Conservation (phyloP, 2,329 filamentous ascomycete genomes). For the Colletotrichum karsti region DNA sequence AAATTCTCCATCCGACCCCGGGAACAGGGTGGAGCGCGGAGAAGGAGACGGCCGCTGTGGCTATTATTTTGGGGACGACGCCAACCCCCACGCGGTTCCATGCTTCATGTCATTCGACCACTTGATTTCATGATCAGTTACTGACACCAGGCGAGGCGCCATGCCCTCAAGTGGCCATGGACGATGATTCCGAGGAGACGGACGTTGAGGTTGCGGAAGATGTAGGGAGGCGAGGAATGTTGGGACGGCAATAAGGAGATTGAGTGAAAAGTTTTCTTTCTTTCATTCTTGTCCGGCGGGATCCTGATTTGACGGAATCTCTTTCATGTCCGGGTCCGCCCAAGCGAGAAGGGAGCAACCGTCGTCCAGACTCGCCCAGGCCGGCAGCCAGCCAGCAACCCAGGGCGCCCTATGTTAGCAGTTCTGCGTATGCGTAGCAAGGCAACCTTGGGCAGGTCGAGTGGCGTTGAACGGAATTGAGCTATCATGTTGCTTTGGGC, state of each 20-base stretch:
- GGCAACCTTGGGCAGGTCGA: too few species aligned
- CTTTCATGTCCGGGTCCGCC: not conserved
- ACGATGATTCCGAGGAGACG: not conserved
- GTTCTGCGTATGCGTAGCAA: too few species aligned
- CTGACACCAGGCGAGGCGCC: constrained; percentile 3
- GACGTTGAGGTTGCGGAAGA: constrained; percentile 1
- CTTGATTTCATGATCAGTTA: not conserved
- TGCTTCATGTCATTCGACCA: constrained; percentile 20
- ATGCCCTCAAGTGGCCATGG: not conserved
- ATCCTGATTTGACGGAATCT: not conserved
- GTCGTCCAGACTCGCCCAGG: constrained; percentile 1
- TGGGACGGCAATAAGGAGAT: not conserved
- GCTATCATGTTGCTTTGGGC: not conserved
- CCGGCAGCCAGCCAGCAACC: not conserved
- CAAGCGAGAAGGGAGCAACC: constrained; percentile 7
- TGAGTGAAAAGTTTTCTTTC: not conserved
- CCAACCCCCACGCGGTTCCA: constrained; percentile 20
- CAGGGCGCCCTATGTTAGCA: too few species aligned
- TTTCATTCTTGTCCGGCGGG: not conserved
- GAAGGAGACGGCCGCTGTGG: constrained; percentile 17
- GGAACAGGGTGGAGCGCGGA: constrained; percentile 12
- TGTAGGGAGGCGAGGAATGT: constrained; percentile 12
- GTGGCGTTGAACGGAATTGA: constrained; percentile 9
- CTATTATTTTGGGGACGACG: constrained; percentile 14
- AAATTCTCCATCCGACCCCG: not conserved